Evolutionary conservation across 768 basidiomycete species (phyloP).

Genomic region (Lepiota subincarnata): DNA sequence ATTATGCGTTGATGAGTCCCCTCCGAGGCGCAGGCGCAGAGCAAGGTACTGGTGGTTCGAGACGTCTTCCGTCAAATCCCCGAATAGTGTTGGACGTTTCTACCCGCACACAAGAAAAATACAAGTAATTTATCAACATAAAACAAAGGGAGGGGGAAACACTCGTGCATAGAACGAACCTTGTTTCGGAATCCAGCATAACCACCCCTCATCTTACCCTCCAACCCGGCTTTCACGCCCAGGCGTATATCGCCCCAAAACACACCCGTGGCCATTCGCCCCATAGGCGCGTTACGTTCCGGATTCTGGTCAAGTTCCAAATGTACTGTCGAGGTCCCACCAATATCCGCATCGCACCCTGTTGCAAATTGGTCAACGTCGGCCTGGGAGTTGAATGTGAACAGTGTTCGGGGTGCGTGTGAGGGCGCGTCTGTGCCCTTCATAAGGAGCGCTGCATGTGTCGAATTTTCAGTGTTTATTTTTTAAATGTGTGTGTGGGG

Average conservation of each 20-base stretch:
- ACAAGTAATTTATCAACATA: neutral
- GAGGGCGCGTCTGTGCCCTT: slow-evolving; percentile 64
- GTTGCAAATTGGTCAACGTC: slow-evolving; percentile 64
- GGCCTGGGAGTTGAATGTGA: slow-evolving; percentile 54
- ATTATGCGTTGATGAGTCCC: slow-evolving; percentile 69
- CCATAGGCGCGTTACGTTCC: slow-evolving; percentile 40
- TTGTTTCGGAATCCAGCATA: slow-evolving; percentile 91
- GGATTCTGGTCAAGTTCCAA: slow-evolving; percentile 63
- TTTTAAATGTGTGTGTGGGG: too few species aligned
- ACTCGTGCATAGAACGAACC: slow-evolving; percentile 31
- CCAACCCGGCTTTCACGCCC: slow-evolving; percentile 60
- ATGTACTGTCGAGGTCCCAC: slow-evolving; percentile 75
- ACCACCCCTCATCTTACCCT: slow-evolving; percentile 71
- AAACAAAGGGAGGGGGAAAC: neutral
- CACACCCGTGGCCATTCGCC: slow-evolving; percentile 49
- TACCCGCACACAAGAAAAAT: slow-evolving; percentile 23
- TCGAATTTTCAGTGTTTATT: neutral
- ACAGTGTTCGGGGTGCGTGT: slow-evolving; percentile 60
- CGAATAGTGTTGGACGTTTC: slow-evolving; percentile 81
- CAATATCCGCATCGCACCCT: slow-evolving; percentile 88
- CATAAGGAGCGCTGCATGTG: slow-evolving; percentile 62
- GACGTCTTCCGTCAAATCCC: slow-evolving; percentile 80
- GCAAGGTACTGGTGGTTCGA: slow-evolving; percentile 78
- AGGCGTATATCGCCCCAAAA: slow-evolving; percentile 83
- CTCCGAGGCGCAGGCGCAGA: slow-evolving; percentile 72